Conservation (phyloP, 2,329 filamentous ascomycete species). For the Aureobasidium melanogenum region DNA sequence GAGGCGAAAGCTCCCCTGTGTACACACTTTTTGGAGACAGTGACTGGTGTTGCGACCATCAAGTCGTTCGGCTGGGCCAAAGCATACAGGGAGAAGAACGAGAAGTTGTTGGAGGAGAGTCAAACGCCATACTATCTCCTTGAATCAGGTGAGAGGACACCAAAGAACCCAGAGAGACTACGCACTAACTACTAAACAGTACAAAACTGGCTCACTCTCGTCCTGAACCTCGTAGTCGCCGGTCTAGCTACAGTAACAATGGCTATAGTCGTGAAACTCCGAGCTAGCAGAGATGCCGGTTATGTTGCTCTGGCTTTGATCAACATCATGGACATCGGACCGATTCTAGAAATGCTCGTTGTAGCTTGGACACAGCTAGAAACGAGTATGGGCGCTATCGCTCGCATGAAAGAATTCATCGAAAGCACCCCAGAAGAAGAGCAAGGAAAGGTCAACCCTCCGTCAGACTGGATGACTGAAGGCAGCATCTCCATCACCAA, state of each 20-base stretch:
- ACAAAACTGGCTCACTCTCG: slow-evolving; percentile 36
- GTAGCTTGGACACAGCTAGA: slow-evolving; percentile 49
- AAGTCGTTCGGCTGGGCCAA: slow-evolving; percentile 42
- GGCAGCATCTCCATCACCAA: slow-evolving; percentile 65
- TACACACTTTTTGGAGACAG: slow-evolving; percentile 43
- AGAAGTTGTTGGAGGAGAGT: slow-evolving; percentile 29
- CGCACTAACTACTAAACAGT: slow-evolving; percentile 15
- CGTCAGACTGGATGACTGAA: slow-evolving; percentile 66
- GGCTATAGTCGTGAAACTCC: slow-evolving; percentile 28
- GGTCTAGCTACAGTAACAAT: slow-evolving; percentile 21
- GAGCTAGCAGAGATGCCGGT: slow-evolving; percentile 37
- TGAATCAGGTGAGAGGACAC: slow-evolving; percentile 21
- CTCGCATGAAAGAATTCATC: slow-evolving; percentile 46
- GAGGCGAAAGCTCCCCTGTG: slow-evolving; percentile 44
- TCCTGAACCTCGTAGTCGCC: slow-evolving; percentile 33
- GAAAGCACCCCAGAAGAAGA: slow-evolving; percentile 38
- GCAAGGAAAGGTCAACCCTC: slow-evolving; percentile 51
- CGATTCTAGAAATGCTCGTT: slow-evolving; percentile 42
- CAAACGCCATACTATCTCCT: slow-evolving; percentile 39
- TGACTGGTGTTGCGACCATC: slow-evolving; percentile 41
- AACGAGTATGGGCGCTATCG: slow-evolving; percentile 49
- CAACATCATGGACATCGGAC: slow-evolving; percentile 46
- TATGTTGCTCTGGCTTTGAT: slow-evolving; percentile 46
- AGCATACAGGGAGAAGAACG: slow-evolving; percentile 30
- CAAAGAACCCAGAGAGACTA: not conserved